Evolutionary conservation across 2,329 filamentous ascomycete species (phyloP).

Genomic region (Epichloe coenophiala): DNA sequence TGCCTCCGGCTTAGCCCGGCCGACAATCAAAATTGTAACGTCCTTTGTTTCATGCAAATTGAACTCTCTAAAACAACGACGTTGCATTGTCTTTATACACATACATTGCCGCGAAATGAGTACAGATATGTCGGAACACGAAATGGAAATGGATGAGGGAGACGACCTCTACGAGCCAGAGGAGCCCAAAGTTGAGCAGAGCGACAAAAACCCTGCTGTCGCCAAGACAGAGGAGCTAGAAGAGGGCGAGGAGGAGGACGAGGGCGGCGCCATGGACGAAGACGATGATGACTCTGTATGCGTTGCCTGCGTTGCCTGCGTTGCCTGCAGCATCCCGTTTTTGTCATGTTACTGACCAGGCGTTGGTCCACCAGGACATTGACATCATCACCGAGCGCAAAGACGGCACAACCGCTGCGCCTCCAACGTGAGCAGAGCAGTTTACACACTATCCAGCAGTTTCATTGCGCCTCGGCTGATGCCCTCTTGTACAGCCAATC

Average conservation of each 20-base stretch:
- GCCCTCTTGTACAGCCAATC: slow-evolving; percentile 31
- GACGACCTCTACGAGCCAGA: slow-evolving; percentile 55
- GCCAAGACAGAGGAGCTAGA: slow-evolving; percentile 42
- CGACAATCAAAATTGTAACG: too few relatives aligned
- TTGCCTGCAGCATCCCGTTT: not conserved
- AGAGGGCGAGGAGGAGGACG: slow-evolving; percentile 51
- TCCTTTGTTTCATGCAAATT: too few relatives aligned
- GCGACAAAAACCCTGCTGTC: slow-evolving; percentile 16
- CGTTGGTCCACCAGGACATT: slow-evolving; percentile 35
- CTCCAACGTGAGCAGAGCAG: slow-evolving; percentile 38
- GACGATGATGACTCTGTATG: slow-evolving; percentile 36
- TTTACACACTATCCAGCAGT: not conserved
- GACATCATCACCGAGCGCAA: slow-evolving; percentile 56
- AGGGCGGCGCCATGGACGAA: slow-evolving; percentile 45
- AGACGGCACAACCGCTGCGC: slow-evolving; percentile 46
- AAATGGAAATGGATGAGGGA: slow-evolving; percentile 55
- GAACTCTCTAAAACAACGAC: too few relatives aligned
- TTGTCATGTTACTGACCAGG: not conserved
- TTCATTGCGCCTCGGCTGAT: not conserved
- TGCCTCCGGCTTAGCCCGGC: too few relatives aligned
- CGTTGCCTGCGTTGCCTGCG: not conserved
- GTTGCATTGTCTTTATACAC: too few relatives aligned
- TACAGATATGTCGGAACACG: slow-evolving; percentile 12
- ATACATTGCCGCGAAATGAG: not conserved
- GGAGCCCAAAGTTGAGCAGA: slow-evolving; percentile 30